These are phyloP conservation scores for Fusarium veterinarium DNA, from an alignment of 2,329 filamentous ascomycete genomes.

Conservation along the genomic window DNA sequence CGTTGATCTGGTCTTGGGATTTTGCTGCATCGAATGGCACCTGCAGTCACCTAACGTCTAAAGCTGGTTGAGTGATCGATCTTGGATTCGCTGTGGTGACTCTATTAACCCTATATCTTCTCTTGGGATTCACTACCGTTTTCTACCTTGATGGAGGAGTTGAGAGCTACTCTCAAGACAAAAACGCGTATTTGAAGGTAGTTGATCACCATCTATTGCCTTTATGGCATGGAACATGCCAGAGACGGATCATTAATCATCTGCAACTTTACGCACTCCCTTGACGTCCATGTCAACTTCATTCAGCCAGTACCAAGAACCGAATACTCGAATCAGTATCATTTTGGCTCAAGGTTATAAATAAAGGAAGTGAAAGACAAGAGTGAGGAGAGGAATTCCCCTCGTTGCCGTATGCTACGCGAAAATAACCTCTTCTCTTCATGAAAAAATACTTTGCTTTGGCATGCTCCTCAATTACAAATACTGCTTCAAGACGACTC, in stretches of 20 bases:
- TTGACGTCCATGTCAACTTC: not conserved
- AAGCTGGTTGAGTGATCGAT: not conserved
- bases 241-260: not conserved
- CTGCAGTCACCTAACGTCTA: rapidly evolving
- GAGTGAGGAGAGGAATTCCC: rapidly evolving
- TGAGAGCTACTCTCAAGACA: not conserved
- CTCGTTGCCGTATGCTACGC: rapidly evolving
- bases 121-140: rapidly evolving
- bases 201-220: too few relatives aligned
- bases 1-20: rapidly evolving
- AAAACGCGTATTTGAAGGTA: too few relatives aligned
- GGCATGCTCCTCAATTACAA: not conserved
- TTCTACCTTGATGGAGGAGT: not conserved
- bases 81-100: not conserved
- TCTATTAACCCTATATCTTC: not conserved
- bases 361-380: not conserved
- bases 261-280: not conserved
- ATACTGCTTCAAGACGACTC: not conserved
- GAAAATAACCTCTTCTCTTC: too few relatives aligned
- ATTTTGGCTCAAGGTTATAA: too few relatives aligned
- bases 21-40: rapidly evolving
- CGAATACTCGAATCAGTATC: too few relatives aligned
- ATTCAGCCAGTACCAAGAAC: not conserved
- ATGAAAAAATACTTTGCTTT: not conserved
- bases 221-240: not conserved